Base-by-base conservation (phyloP, 495 filamentous ascomycete genomes). In the Neurospora sp. region DNA sequence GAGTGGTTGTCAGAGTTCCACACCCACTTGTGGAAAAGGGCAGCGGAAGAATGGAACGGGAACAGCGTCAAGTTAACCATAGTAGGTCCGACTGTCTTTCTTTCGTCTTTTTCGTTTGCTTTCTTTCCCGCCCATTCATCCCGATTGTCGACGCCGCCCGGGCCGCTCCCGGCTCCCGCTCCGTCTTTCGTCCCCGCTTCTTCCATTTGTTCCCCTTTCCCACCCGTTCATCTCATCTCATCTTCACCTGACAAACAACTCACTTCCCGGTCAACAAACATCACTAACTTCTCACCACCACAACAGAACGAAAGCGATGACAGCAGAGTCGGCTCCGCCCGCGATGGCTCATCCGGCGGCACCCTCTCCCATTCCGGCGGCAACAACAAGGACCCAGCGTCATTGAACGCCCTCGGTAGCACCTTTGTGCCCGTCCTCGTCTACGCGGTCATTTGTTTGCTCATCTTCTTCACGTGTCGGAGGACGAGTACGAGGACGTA, bases 361-460 rank as follows among this genome's bases (percentile, higher is more conserved):
- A 80, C 80, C 31, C 35, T 80, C 40, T 75, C 72, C 73, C 72
- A 73, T 22, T 39, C 69, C 44, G 70, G 71, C 22, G 71, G 44
- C 38, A 65, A 77, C 20, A 76, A 79, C 9, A 37, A 65, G 0
- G 53, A 65, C 53, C 14, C 53, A 65, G 68, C 74, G 5, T 81
- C 80, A 39, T 72, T 81, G 22, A 53, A 20, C 6, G 39, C 77
- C 79, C 77, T 88, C 78, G 73, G 87, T 83, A 80, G 86, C 86
- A 74, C 89, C 85, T 75, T 83, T 81, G 72, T 85, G 80, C 71
- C 89, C 81, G 71, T 84, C 68, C 6, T 86, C 83, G 31, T 82
- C 77, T 82, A 78, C 74, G 76, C 80, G 27, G 77, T 71, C 77
- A 61, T 80, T 39, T 83, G 79, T 69, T 61, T 83, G 37, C 2